Percentiles rank a stretch among this genome's conserved stretches.
Evolutionary conservation across 495 filamentous ascomycete genomes (phyloP).

Genomic region (Amorphotheca resinae): DNA sequence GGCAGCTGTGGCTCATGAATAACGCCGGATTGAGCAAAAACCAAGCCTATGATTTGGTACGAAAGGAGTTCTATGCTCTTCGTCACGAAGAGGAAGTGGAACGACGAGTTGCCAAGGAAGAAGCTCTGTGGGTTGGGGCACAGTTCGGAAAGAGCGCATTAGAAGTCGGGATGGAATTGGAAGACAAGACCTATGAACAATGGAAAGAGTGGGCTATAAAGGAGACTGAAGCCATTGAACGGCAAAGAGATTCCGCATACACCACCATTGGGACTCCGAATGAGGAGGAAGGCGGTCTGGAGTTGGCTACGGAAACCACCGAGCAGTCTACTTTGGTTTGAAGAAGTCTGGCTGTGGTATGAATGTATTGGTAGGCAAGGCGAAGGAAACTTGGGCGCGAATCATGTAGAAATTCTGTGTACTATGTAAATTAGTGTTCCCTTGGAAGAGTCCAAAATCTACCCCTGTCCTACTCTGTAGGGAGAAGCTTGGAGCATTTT

Average conservation of each 20-base stretch:
- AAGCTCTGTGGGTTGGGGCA: slow-evolving; percentile 74
- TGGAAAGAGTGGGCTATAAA: slow-evolving; percentile 74
- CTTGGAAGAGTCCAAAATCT: too few species aligned
- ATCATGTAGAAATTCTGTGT: not conserved
- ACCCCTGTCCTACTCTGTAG: too few species aligned
- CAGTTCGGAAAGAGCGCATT: slow-evolving; percentile 65
- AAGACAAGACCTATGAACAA: slow-evolving; percentile 59
- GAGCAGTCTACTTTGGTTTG: not conserved
- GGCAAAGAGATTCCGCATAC: slow-evolving; percentile 33
- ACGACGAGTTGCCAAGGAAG: slow-evolving; percentile 73
- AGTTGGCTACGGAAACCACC: slow-evolving; percentile 1
- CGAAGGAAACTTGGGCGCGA: not conserved
- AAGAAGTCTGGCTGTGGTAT: not conserved
- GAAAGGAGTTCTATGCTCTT: slow-evolving; percentile 80
- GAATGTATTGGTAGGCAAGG: not conserved
- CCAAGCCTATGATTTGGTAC: slow-evolving; percentile 74
- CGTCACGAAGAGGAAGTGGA: slow-evolving; percentile 75
- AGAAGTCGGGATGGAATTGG: slow-evolving; percentile 70
- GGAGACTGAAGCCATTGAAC: slow-evolving; percentile 32
- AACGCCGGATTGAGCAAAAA: slow-evolving; percentile 46
- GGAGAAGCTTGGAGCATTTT: too few species aligned
- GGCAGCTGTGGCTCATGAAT: slow-evolving; percentile 74
- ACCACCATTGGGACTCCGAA: slow-evolving; percentile 32
- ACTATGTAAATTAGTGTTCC: too few species aligned
- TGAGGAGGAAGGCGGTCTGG: slow-evolving; percentile 17